These are phyloP conservation scores for Jatropha curcas DNA, from an alignment of 345 rosid genomes.

Conservation along the genomic window DNA sequence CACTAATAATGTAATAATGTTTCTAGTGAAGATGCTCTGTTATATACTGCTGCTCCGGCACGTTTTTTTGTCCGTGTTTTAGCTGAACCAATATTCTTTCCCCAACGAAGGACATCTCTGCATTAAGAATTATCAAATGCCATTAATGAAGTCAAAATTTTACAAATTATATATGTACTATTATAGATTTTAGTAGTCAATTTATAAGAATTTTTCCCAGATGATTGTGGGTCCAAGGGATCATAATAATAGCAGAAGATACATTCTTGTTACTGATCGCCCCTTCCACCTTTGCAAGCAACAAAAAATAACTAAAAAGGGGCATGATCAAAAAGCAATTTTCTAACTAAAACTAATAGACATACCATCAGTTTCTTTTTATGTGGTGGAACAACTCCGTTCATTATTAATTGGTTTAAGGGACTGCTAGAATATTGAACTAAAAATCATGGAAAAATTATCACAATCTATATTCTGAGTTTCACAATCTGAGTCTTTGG, in stretches of 20 bases:
- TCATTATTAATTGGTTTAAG: background rate
- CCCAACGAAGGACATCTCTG: slow-evolving; percentile 68
- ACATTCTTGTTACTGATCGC: background rate
- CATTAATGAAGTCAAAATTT: background rate
- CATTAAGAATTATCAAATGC: slow-evolving; percentile 6
- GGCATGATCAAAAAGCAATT: background rate
- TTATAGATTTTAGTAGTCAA: background rate
- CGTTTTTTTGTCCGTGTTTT: slow-evolving; percentile 58
- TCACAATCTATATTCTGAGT: background rate
- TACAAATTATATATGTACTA: background rate
- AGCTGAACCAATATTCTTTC: slow-evolving; percentile 54
- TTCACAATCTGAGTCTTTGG: too few relatives aligned
- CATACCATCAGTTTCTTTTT: background rate
- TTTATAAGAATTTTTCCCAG: background rate
- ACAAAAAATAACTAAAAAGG: background rate
- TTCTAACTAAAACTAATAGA: background rate
- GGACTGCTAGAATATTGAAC: background rate
- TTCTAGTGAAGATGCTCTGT: slow-evolving; percentile 70
- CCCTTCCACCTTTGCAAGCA: background rate
- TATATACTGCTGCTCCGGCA: slow-evolving; percentile 62
- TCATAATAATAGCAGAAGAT: background rate
- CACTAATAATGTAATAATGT: slow-evolving; percentile 59
- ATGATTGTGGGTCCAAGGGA: background rate
- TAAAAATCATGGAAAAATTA: background rate
- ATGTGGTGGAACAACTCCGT: background rate